phyloP scores from a whole-genome alignment of 805 yeast species.

The Yamadazyma endophytica region DNA sequence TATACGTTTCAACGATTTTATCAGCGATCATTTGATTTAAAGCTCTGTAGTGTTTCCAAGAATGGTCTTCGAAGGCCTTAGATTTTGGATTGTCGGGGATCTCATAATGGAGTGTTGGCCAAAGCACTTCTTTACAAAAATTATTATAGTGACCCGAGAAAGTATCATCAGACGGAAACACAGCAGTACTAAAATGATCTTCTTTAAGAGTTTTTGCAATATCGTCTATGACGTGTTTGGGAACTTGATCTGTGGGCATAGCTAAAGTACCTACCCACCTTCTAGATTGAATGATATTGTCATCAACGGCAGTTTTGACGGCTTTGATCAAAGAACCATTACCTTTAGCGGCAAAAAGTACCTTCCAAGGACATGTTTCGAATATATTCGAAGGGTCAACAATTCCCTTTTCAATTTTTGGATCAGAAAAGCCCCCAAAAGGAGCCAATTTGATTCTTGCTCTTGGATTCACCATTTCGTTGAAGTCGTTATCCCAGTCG shows the following conservation, averaged over 20 bases:
- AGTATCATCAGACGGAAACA: slow-evolving; percentile 70
- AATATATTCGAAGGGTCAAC: slow-evolving; percentile 41
- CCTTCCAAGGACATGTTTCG: slow-evolving; percentile 66
- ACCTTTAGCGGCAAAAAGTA: slow-evolving; percentile 67
- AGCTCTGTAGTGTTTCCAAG: slow-evolving; percentile 79
- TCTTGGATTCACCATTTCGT: slow-evolving; percentile 24
- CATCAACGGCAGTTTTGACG: slow-evolving; percentile 51
- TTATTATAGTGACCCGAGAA: slow-evolving; percentile 89
- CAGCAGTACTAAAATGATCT: slow-evolving; percentile 58
- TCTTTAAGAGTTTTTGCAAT: slow-evolving; percentile 46
- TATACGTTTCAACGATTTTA: slow-evolving; percentile 58
- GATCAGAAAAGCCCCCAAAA: slow-evolving; percentile 72
- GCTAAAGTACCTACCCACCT: slow-evolving; percentile 91
- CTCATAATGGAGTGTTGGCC: slow-evolving; percentile 95
- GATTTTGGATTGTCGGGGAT: slow-evolving; percentile 93
- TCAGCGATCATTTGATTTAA: slow-evolving; percentile 82
- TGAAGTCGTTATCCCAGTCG: slow-evolving; percentile 22
- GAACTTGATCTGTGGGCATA: slow-evolving; percentile 83
- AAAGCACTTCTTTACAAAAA: slow-evolving; percentile 88
- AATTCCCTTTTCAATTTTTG: slow-evolving; percentile 48
- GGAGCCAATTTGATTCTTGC: slow-evolving; percentile 44
- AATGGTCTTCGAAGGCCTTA: slow-evolving; percentile 91
- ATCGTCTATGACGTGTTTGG: slow-evolving; percentile 47
- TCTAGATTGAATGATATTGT: slow-evolving; percentile 29
- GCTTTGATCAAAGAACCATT: slow-evolving; percentile 90